These are phyloP conservation scores for Cochlearia excelsa DNA, from an alignment of 345 rosid genomes.

Conservation along the genomic window DNA sequence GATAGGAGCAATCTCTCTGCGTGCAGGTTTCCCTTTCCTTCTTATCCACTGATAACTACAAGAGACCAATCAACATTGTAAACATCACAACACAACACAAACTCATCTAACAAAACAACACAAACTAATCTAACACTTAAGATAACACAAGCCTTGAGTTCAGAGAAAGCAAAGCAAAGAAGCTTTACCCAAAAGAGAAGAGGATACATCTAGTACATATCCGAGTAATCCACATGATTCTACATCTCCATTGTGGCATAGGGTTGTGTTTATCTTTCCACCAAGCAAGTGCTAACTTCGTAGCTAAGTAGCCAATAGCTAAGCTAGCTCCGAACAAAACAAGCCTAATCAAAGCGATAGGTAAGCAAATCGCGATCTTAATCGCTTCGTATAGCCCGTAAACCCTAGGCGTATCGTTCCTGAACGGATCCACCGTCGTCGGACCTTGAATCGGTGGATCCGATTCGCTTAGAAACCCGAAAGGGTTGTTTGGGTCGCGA, in stretches of 20 bases:
- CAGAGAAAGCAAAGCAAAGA: neutral
- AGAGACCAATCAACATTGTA: neutral
- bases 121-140: constrained; percentile 5
- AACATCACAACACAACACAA: constrained; percentile 5
- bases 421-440: constrained; percentile 69
- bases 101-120: neutral
- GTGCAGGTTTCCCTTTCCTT: constrained; percentile 87
- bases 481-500: constrained; percentile 44
- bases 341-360: constrained; percentile 60
- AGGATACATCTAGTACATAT: constrained; percentile 67
- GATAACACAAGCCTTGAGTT: no score
- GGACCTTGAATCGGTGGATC: constrained; percentile 49
- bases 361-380: constrained; percentile 66
- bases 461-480: constrained; percentile 51
- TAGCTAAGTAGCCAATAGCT: constrained; percentile 65
- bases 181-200: constrained; percentile 80
- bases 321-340: constrained; percentile 63
- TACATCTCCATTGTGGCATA: constrained; percentile 81
- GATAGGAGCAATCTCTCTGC: constrained; percentile 80
- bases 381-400: constrained; percentile 67
- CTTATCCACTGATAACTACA: constrained; percentile 94
- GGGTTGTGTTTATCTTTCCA: constrained; percentile 88
- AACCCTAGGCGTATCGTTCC: constrained; percentile 53
- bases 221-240: constrained; percentile 93
- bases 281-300: constrained; percentile 65